Conservation (phyloP, 2,329 filamentous ascomycete species). For the Lachnellula occidentalis region DNA sequence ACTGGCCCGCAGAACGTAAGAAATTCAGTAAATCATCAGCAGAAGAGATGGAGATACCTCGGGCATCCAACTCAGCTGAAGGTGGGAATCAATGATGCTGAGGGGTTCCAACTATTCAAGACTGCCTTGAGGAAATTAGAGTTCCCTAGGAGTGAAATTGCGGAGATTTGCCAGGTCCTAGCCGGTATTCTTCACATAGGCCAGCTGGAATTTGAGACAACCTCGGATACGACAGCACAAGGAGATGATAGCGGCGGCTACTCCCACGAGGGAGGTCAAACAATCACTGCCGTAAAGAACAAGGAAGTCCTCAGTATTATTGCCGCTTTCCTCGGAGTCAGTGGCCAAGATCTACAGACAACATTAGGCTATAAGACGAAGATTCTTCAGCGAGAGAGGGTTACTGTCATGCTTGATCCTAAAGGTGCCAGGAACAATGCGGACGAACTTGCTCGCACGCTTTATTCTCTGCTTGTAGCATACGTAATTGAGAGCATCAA, state of each 20-base stretch:
- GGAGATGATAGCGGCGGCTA: constrained; percentile 94
- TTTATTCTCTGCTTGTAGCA: constrained; percentile 90
- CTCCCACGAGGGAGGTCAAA: constrained; percentile 88
- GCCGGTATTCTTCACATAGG: constrained; percentile 95
- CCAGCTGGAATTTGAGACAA: constrained; percentile 87
- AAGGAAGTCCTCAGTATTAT: constrained; percentile 82
- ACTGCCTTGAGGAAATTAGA: constrained; percentile 90
- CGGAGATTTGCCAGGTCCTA: constrained; percentile 92
- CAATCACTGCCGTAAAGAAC: constrained; percentile 83
- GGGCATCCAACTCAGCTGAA: constrained; percentile 96
- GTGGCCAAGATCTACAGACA: constrained; percentile 72
- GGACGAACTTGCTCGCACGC: constrained; percentile 84
- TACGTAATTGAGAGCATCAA: constrained; percentile 94
- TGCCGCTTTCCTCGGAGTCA: constrained; percentile 90
- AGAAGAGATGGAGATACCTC: constrained; percentile 91
- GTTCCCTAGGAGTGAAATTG: constrained; percentile 88
- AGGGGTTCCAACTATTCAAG: constrained; percentile 97
- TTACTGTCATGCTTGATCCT: constrained; percentile 97
- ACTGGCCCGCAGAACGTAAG: constrained; percentile 39
- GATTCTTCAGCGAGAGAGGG: constrained; percentile 89
- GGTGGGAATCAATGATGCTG: constrained; percentile 90
- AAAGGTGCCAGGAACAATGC: constrained; percentile 85
- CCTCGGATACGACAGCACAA: constrained; percentile 69
- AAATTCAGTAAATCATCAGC: constrained; percentile 39
- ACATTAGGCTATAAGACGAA: constrained; percentile 95